Percentiles rank a stretch among this genome's conserved stretches.
Conservation (phyloP, 768 basidiomycete species). For the Mycena sanguinolenta region DNA sequence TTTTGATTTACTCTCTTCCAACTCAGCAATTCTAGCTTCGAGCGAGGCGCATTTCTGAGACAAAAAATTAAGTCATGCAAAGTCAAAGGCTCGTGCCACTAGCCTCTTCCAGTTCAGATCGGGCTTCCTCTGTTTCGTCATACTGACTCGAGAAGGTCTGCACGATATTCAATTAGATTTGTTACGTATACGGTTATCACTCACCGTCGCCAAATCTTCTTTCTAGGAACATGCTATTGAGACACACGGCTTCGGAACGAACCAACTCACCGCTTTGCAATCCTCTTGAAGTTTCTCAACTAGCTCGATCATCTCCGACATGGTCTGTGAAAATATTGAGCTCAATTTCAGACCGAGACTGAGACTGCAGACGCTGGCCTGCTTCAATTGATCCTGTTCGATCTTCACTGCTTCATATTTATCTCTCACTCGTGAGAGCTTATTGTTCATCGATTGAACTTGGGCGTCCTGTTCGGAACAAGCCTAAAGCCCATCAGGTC, state of each 20-base stretch:
- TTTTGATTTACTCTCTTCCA: too few species aligned
- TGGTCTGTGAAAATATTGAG: slow-evolving; percentile 1
- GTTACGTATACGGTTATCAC: neutral
- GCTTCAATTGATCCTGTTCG: neutral
- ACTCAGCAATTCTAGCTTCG: too few species aligned
- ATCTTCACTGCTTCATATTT: neutral
- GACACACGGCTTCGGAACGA: neutral
- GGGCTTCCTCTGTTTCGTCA: neutral
- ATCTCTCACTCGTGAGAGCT: neutral
- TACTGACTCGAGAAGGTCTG: neutral
- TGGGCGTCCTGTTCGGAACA: neutral
- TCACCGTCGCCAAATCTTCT: neutral
- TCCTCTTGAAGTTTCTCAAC: slow-evolving; percentile 12
- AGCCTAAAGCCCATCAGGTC: neutral
- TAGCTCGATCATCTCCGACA: slow-evolving; percentile 8
- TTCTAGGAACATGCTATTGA: neutral
- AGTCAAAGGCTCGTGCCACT: neutral
- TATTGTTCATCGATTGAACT: neutral
- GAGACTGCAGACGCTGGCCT: neutral
- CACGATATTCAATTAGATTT: neutral
- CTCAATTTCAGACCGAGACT: too few species aligned
- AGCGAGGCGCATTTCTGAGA: slow-evolving; percentile 5
- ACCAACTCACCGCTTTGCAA: neutral
- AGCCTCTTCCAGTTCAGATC: neutral
- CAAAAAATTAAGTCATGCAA: neutral